phyloP scores from a whole-genome alignment of 768 basidiomycete genomes.

The Butyriboletus loyo region DNA sequence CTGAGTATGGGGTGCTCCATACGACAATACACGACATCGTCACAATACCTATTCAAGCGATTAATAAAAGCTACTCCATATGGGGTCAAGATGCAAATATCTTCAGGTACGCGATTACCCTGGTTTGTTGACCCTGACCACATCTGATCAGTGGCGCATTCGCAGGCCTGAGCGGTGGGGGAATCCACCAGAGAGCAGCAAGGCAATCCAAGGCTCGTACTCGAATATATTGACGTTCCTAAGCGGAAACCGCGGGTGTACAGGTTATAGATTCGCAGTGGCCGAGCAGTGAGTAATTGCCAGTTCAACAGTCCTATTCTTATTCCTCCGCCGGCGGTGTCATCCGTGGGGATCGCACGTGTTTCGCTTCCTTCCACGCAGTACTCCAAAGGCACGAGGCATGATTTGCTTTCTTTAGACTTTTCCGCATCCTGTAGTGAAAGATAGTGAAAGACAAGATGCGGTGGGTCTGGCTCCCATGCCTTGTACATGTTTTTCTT shows the following conservation, averaged over 20 bases:
- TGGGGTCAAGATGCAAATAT: slow-evolving; percentile 67
- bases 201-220: slow-evolving; percentile 49
- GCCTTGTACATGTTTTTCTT: slow-evolving; percentile 1
- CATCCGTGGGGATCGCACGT: slow-evolving; percentile 8
- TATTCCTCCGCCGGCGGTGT: slow-evolving; percentile 7
- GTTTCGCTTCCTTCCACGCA: slow-evolving; percentile 6
- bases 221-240: slow-evolving; percentile 55
- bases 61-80: slow-evolving; percentile 51
- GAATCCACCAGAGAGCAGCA: slow-evolving; percentile 34
- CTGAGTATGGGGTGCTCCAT: slow-evolving; percentile 28
- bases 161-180: slow-evolving; percentile 54
- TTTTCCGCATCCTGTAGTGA: slow-evolving; percentile 12
- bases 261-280: slow-evolving; percentile 60
- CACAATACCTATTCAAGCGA: slow-evolving; percentile 55
- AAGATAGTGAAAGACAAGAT: background rate
- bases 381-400: slow-evolving; percentile 7
- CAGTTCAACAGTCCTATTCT: too few species aligned
- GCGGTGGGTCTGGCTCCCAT: slow-evolving; percentile 2
- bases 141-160: slow-evolving; percentile 21
- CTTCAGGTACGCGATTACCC: slow-evolving; percentile 47
- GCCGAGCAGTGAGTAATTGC: slow-evolving; percentile 52
- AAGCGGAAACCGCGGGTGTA: slow-evolving; percentile 57
- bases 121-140: slow-evolving; percentile 20
- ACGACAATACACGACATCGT: slow-evolving; percentile 51
- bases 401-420: slow-evolving; percentile 22